Evolutionary conservation across 2,329 filamentous ascomycete species (phyloP).

Genomic region (Aspergillus hortae): DNA sequence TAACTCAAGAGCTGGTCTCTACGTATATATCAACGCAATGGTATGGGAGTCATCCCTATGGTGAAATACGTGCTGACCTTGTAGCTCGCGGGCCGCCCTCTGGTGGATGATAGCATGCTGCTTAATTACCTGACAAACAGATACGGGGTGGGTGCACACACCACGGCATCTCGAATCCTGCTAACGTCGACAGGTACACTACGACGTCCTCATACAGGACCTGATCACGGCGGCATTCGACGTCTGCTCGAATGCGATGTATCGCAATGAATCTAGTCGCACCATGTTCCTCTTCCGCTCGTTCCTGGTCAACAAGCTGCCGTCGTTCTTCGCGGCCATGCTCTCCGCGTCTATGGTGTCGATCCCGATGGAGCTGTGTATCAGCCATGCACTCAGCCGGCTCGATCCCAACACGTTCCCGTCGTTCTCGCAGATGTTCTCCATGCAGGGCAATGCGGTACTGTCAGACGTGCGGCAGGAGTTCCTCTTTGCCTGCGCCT

Average conservation of each 20-base stretch:
- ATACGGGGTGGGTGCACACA: slow-evolving; percentile 61
- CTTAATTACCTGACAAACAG: slow-evolving; percentile 79
- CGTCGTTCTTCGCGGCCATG: slow-evolving; percentile 58
- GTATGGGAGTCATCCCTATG: slow-evolving; percentile 46
- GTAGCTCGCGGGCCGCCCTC: slow-evolving; percentile 74
- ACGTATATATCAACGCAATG: slow-evolving; percentile 78
- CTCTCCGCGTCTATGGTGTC: slow-evolving; percentile 56
- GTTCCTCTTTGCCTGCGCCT: slow-evolving; percentile 84
- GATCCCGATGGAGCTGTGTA: slow-evolving; percentile 60
- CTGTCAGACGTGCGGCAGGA: slow-evolving; percentile 69
- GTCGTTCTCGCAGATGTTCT: slow-evolving; percentile 62
- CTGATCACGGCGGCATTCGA: slow-evolving; percentile 88
- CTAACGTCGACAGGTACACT: slow-evolving; percentile 58
- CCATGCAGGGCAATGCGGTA: slow-evolving; percentile 56
- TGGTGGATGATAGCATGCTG: slow-evolving; percentile 76
- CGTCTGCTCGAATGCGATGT: slow-evolving; percentile 79
- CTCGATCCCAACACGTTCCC: slow-evolving; percentile 63
- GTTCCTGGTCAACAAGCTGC: slow-evolving; percentile 75
- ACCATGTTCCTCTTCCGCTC: slow-evolving; percentile 73
- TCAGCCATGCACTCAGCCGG: slow-evolving; percentile 62
- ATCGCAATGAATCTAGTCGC: slow-evolving; percentile 60
- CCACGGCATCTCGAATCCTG: not conserved
- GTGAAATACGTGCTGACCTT: slow-evolving; percentile 27
- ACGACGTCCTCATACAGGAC: slow-evolving; percentile 73
- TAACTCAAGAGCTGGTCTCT: slow-evolving; percentile 77